Evolutionary conservation across 2,329 filamentous ascomycete genomes (phyloP).

Genomic region (Xylariaceae sp.): DNA sequence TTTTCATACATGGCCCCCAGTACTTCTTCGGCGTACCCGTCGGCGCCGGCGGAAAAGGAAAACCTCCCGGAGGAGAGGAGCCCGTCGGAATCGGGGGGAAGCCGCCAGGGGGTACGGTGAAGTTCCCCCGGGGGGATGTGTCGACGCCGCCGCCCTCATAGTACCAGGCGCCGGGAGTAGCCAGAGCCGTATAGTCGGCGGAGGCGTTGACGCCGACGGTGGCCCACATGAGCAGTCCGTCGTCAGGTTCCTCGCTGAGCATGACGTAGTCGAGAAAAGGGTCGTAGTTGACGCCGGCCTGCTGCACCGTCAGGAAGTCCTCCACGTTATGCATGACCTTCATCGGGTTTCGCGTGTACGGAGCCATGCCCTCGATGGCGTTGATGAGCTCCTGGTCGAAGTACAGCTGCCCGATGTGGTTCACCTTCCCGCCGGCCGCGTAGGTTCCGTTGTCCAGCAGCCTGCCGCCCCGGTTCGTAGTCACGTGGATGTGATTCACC

Average conservation of each 20-base stretch:
- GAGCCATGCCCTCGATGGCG: conserved; percentile 41
- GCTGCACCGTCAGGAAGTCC: conserved; percentile 43
- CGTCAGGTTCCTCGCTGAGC: conserved; percentile 44
- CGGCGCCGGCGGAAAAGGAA: conserved; percentile 13
- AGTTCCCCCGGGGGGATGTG: conserved; percentile 15
- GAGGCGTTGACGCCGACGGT: conserved; percentile 41
- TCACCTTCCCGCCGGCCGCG: conserved; percentile 42
- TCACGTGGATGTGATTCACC: conserved; percentile 35
- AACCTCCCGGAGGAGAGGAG: conserved; percentile 10
- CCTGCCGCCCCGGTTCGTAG: conserved; percentile 24
- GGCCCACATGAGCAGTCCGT: conserved; percentile 49
- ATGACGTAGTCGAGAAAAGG: conserved; percentile 53
- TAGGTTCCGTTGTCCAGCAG: conserved; percentile 44
- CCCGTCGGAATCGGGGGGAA: conserved; percentile 11
- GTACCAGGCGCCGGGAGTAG: conserved; percentile 18
- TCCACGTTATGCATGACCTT: conserved; percentile 42
- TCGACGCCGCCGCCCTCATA: conserved; percentile 21
- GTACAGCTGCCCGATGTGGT: conserved; percentile 57
- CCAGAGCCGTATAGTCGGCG: conserved; percentile 21
- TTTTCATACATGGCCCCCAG: conserved; percentile 22
- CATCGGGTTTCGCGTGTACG: conserved; percentile 41
- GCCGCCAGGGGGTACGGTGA: conserved; percentile 15
- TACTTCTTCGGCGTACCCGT: conserved; percentile 14
- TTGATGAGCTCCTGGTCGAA: conserved; percentile 51
- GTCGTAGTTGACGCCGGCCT: conserved; percentile 27